These are phyloP conservation scores for Scutellaria minor DNA, from an alignment of 257 asterid genomes.

Conservation along the genomic window DNA sequence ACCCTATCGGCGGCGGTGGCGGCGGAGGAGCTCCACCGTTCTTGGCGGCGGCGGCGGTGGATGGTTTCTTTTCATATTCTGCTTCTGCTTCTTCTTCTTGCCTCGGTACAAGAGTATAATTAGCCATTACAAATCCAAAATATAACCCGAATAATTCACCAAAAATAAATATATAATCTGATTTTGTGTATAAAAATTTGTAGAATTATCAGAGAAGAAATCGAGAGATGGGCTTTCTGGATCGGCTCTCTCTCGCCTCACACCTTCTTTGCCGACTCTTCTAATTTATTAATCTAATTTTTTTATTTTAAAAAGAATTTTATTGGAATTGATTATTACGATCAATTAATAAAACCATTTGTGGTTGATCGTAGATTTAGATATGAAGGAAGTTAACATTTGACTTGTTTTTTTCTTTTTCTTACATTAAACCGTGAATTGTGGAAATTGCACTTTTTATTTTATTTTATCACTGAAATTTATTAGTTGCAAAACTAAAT, in stretches of 20 bases:
- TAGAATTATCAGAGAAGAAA: conserved; percentile 1
- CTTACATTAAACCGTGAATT: neutral
- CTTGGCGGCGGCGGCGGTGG: conserved; percentile 24
- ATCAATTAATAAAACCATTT: neutral
- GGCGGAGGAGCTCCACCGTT: conserved; percentile 45
- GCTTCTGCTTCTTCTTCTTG: conserved; percentile 37
- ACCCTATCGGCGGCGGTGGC: conserved; percentile 44
- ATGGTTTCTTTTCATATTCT: conserved; percentile 24
- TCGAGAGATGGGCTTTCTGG: conserved; percentile 34
- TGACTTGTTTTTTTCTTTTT: neutral
- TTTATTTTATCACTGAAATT: no score
- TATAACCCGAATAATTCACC: neutral
- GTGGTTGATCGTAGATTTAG: conserved; percentile 31
- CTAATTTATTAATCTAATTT: neutral
- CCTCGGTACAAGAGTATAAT: conserved; percentile 43
- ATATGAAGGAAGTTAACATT: conserved; percentile 2
- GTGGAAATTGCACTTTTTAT: no score
- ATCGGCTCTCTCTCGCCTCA: conserved; percentile 35
- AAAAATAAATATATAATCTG: neutral
- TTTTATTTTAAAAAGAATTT: neutral
- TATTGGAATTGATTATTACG: neutral
- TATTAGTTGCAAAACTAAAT: no score
- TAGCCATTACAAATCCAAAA: conserved; percentile 38
- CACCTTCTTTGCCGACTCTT: conserved; percentile 15
- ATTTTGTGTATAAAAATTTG: neutral